These are phyloP conservation scores for Boletus eberwhitei DNA, from an alignment of 768 basidiomycete species.

Conservation along the genomic window DNA sequence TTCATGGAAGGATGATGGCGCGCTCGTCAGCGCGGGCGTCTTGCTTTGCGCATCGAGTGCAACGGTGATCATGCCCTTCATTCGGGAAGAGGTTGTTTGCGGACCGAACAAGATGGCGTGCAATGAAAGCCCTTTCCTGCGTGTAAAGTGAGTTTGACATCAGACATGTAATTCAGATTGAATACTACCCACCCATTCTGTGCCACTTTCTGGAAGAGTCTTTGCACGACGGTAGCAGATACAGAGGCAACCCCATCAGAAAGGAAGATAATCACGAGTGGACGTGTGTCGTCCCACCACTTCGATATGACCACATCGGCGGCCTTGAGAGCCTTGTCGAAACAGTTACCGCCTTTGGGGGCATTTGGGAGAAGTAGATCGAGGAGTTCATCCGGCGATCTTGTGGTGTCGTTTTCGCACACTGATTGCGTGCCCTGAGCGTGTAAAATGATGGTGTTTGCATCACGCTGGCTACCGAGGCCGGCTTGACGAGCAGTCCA, in stretches of 20 bases:
- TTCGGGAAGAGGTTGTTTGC: constrained; percentile 12
- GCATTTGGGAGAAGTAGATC: constrained; percentile 32
- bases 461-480: constrained; percentile 38
- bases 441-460: constrained; percentile 55
- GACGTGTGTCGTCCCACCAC: constrained; percentile 44
- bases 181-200: constrained; percentile 38
- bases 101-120: constrained; percentile 56
- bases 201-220: constrained; percentile 36
- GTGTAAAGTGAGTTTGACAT: neutral
- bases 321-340: constrained; percentile 36
- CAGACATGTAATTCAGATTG: neutral
- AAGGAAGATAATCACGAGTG: constrained; percentile 53
- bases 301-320: constrained; percentile 38
- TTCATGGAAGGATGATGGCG: constrained; percentile 45
- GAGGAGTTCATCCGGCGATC: constrained; percentile 45
- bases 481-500: constrained; percentile 49
- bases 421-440: constrained; percentile 20
- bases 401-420: constrained; percentile 42
- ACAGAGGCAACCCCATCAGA: constrained; percentile 51
- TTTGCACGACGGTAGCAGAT: constrained; percentile 31
- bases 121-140: constrained; percentile 53
- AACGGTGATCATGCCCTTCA: constrained; percentile 46
- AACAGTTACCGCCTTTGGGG: constrained; percentile 43
- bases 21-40: constrained; percentile 24
- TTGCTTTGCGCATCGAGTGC: constrained; percentile 45